Conservation (phyloP, 768 basidiomycete genomes). For the Kwoniella sp. region DNA sequence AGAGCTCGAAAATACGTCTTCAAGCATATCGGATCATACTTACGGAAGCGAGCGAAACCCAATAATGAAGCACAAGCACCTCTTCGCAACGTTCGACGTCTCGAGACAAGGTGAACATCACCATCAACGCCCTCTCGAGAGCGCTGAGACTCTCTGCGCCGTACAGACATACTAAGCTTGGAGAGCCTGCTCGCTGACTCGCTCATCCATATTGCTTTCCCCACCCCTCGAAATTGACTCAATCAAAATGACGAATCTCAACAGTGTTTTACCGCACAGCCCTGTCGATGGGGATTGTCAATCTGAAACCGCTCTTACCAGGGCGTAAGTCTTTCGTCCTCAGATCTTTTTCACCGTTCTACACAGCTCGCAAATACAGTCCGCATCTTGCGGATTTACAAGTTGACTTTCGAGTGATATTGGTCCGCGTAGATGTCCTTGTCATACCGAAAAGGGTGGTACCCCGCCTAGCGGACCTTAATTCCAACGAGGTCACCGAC, state of each 20-base stretch:
- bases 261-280: slow-evolving; percentile 64
- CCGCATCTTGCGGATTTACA: too few relatives aligned
- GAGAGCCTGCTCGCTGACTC: neutral
- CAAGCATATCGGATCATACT: too few relatives aligned
- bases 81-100: slow-evolving; percentile 29
- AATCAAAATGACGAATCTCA: too few relatives aligned
- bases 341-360: neutral
- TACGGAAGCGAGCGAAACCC: too few relatives aligned
- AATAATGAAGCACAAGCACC: slow-evolving; percentile 15
- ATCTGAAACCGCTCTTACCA: slow-evolving; percentile 89
- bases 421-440: slow-evolving; percentile 60
- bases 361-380: neutral
- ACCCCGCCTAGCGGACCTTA: slow-evolving; percentile 61
- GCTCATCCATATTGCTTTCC: neutral
- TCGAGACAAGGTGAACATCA: slow-evolving; percentile 24
- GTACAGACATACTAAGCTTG: neutral
- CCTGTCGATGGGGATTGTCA: slow-evolving; percentile 82
- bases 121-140: too few relatives aligned
- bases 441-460: slow-evolving; percentile 62
- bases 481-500: slow-evolving; percentile 67
- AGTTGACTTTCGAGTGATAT: too few relatives aligned
- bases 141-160: neutral
- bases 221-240: neutral
- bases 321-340: slow-evolving; percentile 70
- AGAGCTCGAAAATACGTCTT: too few relatives aligned